Percentiles rank a stretch among this genome's conserved stretches.
Evolutionary conservation across 2,329 filamentous ascomycete species (phyloP).

Genomic region (Alternaria sp.): DNA sequence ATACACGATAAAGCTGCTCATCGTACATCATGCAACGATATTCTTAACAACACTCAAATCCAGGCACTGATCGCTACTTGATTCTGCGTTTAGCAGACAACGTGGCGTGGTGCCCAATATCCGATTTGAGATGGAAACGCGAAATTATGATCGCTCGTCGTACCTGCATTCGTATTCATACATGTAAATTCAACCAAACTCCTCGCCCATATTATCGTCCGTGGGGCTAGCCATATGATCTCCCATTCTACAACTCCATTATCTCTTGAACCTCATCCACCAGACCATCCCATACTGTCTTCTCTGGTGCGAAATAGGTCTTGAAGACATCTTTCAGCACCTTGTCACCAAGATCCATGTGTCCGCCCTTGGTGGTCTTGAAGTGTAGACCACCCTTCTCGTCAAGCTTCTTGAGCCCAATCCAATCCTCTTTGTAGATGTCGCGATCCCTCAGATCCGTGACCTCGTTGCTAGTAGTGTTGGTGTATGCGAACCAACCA

Average conservation of each 20-base stretch:
- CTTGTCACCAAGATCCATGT: constrained; percentile 80
- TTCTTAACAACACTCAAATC: neutral
- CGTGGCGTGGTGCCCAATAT: neutral
- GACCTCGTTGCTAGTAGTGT: constrained; percentile 66
- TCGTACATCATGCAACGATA: neutral
- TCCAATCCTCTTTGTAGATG: constrained; percentile 91
- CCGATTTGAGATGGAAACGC: neutral
- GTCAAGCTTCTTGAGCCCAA: constrained; percentile 82
- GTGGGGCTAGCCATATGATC: neutral
- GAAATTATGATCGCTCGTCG: neutral
- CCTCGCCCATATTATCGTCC: neutral
- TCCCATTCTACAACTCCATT: constrained; percentile 32
- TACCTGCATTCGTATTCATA: neutral
- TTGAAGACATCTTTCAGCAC: constrained; percentile 70
- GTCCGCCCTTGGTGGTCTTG: constrained; percentile 72
- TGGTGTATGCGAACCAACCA: constrained; percentile 83
- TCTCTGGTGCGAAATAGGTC: constrained; percentile 66
- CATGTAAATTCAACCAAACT: neutral
- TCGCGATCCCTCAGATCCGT: constrained; percentile 71
- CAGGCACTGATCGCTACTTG: too few relatives aligned
- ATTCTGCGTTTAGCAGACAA: neutral
- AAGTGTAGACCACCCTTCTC: constrained; percentile 80
- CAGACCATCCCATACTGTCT: constrained; percentile 15
- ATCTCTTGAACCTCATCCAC: constrained; percentile 26
- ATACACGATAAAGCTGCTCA: fast-evolving